These are phyloP conservation scores for Beta macrorhiza DNA, from an alignment of 179 eudicot species.

Conservation along the genomic window DNA sequence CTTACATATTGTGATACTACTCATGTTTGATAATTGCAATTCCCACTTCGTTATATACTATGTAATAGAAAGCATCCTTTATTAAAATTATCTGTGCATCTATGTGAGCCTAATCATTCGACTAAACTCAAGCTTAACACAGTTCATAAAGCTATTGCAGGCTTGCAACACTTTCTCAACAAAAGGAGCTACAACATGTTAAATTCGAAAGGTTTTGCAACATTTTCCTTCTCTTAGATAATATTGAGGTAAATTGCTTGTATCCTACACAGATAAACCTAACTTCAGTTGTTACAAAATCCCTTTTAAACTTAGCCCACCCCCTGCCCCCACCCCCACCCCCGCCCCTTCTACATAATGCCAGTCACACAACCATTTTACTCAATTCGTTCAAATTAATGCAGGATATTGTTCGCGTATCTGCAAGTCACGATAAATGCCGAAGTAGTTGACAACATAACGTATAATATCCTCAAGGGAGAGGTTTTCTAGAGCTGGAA, in stretches of 20 bases:
- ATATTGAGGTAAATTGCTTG: background rate
- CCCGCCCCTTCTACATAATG: background rate
- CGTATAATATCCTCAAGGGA: background rate
- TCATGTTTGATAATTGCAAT: background rate
- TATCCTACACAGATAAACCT: background rate
- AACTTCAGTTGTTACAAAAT: background rate
- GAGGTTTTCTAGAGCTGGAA: background rate
- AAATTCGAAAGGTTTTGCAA: background rate
- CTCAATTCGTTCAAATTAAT: background rate
- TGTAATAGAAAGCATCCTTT: background rate
- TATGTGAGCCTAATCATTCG: background rate
- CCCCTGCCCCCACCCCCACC: too few relatives aligned
- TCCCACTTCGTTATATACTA: background rate
- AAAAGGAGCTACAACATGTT: background rate
- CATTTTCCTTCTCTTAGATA: background rate
- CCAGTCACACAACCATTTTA: background rate
- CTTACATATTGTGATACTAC: background rate
- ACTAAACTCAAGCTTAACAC: background rate
- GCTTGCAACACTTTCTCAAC: background rate
- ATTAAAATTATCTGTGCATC: background rate
- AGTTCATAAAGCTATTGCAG: background rate
- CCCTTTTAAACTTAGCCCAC: background rate
- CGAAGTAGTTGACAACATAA: background rate
- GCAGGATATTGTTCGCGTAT: background rate
- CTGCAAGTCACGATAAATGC: background rate